Base-by-base conservation (phyloP, 148 eudicot genomes). In the Nepenthes mirabilis region DNA sequence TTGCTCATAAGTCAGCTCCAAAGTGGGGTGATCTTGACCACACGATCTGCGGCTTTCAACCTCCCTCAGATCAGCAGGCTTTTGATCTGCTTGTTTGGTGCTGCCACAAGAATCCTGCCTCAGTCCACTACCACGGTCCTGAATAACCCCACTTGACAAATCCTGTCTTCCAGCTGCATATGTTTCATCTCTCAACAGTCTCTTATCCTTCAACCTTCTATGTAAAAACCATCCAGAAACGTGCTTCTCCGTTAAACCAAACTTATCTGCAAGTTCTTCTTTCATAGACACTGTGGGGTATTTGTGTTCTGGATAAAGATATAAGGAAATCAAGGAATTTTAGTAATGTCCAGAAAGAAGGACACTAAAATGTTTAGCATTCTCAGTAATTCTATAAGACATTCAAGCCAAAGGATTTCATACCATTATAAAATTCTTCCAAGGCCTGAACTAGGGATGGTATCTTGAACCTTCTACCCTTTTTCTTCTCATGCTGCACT, bases 171-270 rank as follows among this genome's bases (percentile, higher is more conserved):
- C 88, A 72, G 71, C 73, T 70, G 80, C 73, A 64, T 63, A 14
- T 6, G 51, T 56, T 72, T 85, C 97, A 59, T 72, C 90, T 58
- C 65, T 66, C 54, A 64, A 48, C 43, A 65, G 34, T 63, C 72
- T 85, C 76, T 84, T 93, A 72, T 93, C 98, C 74, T 93, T 93
- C 79, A 86, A 80, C 71, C 98, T 83, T 65, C 96, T 83, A 66
- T 93, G 98, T 77, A 96, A 93, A 76, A 93, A 83, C 98, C 98
- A 93, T 43, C 98, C 96, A 37, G 98, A 82, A 66, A 93, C 70
- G 74, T 93, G 98, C 73, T 86, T 93, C 62, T 88, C 98, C 34
- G 98, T 73, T 73, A 93, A 71, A 45, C 80, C 84, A 66, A 86
- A 47, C 60, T 78, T 76, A 58, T 73, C 75, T 33, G 98, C 95